phyloP scores from a whole-genome alignment of 768 basidiomycete species.

The Termitomyces sp. region DNA sequence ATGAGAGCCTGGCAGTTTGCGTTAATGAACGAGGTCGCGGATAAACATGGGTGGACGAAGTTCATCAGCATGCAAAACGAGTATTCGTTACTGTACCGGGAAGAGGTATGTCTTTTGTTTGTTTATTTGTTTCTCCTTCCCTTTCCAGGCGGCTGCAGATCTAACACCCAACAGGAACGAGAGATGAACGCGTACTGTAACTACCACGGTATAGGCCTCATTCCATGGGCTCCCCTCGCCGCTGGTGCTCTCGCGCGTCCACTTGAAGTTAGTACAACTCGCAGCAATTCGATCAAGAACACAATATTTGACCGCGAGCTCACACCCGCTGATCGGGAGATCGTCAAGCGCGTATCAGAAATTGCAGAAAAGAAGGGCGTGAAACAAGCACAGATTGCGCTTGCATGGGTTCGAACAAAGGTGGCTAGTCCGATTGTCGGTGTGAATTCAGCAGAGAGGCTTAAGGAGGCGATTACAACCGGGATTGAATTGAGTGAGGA shows the following conservation, averaged over 20 bases:
- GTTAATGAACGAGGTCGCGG: slow-evolving; percentile 39
- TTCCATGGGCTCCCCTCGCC: slow-evolving; percentile 45
- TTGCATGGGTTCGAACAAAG: slow-evolving; percentile 36
- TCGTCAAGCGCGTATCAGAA: slow-evolving; percentile 33
- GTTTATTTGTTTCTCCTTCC: neutral
- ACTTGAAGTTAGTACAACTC: slow-evolving; percentile 18
- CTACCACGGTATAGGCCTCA: slow-evolving; percentile 45
- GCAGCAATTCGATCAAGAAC: slow-evolving; percentile 12
- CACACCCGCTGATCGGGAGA: slow-evolving; percentile 23
- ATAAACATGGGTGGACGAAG: slow-evolving; percentile 41
- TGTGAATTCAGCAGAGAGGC: slow-evolving; percentile 14
- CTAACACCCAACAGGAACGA: slow-evolving; percentile 28
- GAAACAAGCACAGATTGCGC: slow-evolving; percentile 40
- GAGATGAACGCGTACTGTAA: slow-evolving; percentile 42
- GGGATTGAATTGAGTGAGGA: slow-evolving; percentile 31
- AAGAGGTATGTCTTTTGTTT: slow-evolving; percentile 27
- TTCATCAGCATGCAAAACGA: slow-evolving; percentile 56
- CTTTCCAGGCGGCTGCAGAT: no score
- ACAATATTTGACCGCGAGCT: slow-evolving; percentile 15
- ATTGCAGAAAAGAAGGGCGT: slow-evolving; percentile 35
- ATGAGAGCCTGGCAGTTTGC: slow-evolving; percentile 44
- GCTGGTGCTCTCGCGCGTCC: slow-evolving; percentile 35
- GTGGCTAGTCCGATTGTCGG: slow-evolving; percentile 29
- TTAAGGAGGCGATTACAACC: slow-evolving; percentile 15
- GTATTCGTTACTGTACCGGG: slow-evolving; percentile 49